Conservation (phyloP, 441 rosid species). For the Monsonia emarginata region DNA sequence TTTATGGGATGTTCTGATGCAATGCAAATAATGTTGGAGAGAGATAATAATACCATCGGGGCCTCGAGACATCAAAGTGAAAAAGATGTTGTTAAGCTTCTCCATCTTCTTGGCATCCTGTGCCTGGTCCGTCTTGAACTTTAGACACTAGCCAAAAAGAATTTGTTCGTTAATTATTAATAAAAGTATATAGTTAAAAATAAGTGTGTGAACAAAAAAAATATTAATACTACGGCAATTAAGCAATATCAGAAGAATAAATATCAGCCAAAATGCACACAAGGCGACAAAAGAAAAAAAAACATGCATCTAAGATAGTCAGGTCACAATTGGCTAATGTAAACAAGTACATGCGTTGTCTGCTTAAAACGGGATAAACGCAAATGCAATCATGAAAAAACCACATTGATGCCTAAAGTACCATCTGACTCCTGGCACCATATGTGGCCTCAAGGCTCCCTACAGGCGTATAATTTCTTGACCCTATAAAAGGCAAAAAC, state of each 20-base stretch:
- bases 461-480: not conserved
- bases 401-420: not conserved
- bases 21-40: not conserved
- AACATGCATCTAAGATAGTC: not conserved
- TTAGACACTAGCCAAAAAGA: slow-evolving; percentile 52
- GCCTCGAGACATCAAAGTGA: slow-evolving; percentile 80
- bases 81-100: slow-evolving; percentile 80
- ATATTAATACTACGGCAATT: no score
- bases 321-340: not conserved
- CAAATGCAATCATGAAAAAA: not conserved
- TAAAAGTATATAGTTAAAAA: not conserved
- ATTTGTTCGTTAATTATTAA: not conserved
- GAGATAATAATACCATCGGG: slow-evolving; percentile 52
- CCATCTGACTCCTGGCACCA: not conserved
- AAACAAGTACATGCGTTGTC: not conserved
- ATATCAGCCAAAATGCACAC: no score
- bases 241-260: not conserved
- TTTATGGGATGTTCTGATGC: not conserved
- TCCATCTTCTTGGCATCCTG: slow-evolving; percentile 98
- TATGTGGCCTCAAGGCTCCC: not conserved
- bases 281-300: not conserved
- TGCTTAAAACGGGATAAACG: not conserved
- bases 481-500: not conserved
- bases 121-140: slow-evolving; percentile 93
- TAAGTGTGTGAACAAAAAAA: not conserved